Evolutionary conservation across 2,329 filamentous ascomycete species (phyloP).

Genomic region (Cercospora nicotianae): DNA sequence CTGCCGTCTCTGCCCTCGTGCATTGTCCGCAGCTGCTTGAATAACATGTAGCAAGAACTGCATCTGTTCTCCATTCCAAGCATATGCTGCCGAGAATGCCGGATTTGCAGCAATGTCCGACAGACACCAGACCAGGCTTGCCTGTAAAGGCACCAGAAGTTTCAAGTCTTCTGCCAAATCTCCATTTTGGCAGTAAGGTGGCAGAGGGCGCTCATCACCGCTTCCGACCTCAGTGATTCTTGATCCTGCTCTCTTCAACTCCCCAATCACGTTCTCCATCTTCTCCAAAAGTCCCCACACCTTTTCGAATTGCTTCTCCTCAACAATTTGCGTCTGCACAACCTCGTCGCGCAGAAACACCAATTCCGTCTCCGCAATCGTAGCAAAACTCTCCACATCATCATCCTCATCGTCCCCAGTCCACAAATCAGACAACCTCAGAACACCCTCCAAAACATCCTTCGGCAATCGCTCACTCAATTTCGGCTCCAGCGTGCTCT

Average conservation of each 20-base stretch:
- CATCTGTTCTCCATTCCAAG: constrained; percentile 5
- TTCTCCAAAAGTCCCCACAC: constrained; percentile 30
- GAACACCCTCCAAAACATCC: constrained; percentile 16
- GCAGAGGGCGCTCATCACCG: constrained; percentile 2
- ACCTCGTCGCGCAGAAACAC: constrained; percentile 30
- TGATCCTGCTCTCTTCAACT: constrained; percentile 1
- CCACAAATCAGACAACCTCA: constrained; percentile 21
- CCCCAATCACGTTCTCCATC: constrained; percentile 2
- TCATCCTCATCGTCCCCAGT: constrained; percentile 9
- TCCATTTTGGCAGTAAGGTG: background rate
- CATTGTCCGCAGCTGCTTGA: constrained; percentile 4
- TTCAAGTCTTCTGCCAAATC: constrained; percentile 7
- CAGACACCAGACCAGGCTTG: constrained; percentile 34
- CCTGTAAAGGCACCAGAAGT: constrained; percentile 15
- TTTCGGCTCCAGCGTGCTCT: constrained; percentile 15
- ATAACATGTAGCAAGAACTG: background rate
- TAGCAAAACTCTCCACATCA: constrained; percentile 29
- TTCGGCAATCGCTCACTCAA: constrained; percentile 14
- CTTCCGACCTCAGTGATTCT: background rate
- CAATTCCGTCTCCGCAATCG: constrained; percentile 29
- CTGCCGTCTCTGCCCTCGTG: background rate
- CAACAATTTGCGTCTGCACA: constrained; percentile 28
- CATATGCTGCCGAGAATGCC: constrained; percentile 23
- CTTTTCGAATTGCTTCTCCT: constrained; percentile 13
- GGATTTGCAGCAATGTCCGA: constrained; percentile 34